Base-by-base conservation (phyloP, 371 early-diverging fungal species). In the Gilbertella persicaria region DNA sequence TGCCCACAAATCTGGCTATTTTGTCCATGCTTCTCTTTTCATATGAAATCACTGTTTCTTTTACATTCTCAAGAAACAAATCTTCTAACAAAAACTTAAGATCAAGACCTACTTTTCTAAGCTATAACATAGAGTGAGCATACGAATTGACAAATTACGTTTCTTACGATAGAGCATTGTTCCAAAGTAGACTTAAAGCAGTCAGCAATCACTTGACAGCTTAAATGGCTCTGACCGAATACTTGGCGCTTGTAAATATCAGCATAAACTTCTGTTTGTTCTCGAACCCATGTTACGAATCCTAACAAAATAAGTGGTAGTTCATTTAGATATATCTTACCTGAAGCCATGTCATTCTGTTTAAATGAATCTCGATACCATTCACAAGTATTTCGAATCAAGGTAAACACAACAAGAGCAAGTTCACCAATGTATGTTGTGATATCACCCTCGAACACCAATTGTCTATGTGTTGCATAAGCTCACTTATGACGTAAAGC, bases 321-420 rank as follows among this genome's bases (percentile, higher is more conserved):
- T 26, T 46, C 4, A 35, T 17, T 29, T 20, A 21, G 17, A 17
- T 12, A 28, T 1, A 3, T 25, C 55, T 46, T 69, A 76, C 82
- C 85, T 16, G 94, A 94, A 0, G 92, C 84, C 92, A 96, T 90
- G 26, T 83, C 82, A 45, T 92, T 83, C 57, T 94, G 92, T 20
- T 85, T 83, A 66, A 97, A 96, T 4, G 93, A 87, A 29, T 79
- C 85, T 50, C 88, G 82, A 69, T 91, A 97, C 97, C 97, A 97
- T 50, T 94, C 93, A 53, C 94, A 93, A 0, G 96, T 95, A 60
- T 94, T 94, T 57, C 90, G 85, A 57, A 96, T 90, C 53, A 94
- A 65, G 5, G 91, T 81, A 62, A 96, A 96, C 17, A 91, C 88
- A 29, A 94, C 87, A 45, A 92, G 75, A 0, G 95, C 88, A 35